Conservation (phyloP, 192 early-diverging fungal genomes). For the Diversispora eburnea region DNA sequence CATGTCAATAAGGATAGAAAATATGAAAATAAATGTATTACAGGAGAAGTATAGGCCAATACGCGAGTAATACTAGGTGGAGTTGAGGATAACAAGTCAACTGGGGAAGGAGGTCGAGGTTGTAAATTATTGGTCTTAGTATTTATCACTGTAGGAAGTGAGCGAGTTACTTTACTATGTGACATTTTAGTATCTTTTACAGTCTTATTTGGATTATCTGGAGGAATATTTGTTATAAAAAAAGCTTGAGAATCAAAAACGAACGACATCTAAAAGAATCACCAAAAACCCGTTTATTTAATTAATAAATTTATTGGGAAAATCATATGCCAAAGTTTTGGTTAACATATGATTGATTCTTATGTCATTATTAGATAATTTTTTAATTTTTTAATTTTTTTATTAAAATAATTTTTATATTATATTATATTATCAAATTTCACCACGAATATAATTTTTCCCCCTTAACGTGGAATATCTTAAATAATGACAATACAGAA, state of each 20-base stretch:
- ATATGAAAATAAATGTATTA: conserved; percentile 36
- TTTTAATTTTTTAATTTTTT: no score
- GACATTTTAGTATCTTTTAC: not conserved
- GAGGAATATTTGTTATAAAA: not conserved
- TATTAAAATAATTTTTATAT: no score
- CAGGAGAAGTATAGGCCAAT: conserved; percentile 38
- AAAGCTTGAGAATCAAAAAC: conserved; percentile 2
- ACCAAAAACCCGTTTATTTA: not conserved
- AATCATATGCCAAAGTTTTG: no score
- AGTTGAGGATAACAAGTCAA: conserved; percentile 41
- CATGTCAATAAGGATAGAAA: conserved; percentile 43
- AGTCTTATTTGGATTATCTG: not conserved
- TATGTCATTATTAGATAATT: no score
- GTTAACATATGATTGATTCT: no score
- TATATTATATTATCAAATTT: no score
- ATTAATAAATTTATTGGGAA: no score
- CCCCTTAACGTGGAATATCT: no score
- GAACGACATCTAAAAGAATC: not conserved
- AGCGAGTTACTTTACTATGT: conserved; percentile 1
- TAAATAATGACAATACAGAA: no score
- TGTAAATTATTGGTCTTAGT: no score
- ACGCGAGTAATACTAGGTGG: conserved; percentile 44
- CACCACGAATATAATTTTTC: no score
- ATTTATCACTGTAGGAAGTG: not conserved
- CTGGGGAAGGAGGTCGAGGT: not conserved